Conservation (phyloP, 192 early-diverging fungal genomes). For the Mortierella alpina region DNA sequence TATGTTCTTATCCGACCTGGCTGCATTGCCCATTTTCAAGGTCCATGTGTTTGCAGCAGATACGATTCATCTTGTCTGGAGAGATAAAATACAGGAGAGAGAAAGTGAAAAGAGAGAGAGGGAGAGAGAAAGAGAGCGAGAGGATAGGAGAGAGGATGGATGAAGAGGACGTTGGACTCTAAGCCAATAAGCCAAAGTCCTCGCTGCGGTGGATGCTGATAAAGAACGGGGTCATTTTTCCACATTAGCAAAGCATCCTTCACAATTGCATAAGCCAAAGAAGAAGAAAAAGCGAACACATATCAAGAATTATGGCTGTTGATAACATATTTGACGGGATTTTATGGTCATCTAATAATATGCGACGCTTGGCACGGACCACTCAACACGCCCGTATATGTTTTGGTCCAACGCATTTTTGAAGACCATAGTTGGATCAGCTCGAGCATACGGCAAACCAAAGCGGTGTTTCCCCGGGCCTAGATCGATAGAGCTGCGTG, state of each 20-base stretch:
- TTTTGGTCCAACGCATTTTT: slow-evolving; percentile 33
- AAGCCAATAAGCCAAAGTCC: too few species aligned
- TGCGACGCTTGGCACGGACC: slow-evolving; percentile 19
- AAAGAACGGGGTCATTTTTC: too few species aligned
- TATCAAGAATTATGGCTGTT: not conserved
- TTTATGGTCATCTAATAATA: slow-evolving; percentile 1
- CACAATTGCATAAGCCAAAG: not conserved
- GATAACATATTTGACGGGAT: not conserved
- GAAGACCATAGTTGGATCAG: slow-evolving; percentile 35
- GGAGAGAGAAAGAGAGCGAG: not conserved
- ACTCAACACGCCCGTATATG: slow-evolving; percentile 26
- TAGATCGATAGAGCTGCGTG: slow-evolving; percentile 26
- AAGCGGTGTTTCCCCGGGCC: not conserved
- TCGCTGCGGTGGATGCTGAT: not conserved
- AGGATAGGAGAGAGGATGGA: not conserved
- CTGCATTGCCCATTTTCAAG: too few species aligned
- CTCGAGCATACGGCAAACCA: slow-evolving; percentile 6
- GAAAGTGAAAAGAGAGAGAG: not conserved
- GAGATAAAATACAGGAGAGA: not conserved
- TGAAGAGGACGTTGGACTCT: not conserved
- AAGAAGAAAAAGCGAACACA: not conserved
- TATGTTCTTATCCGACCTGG: too few species aligned
- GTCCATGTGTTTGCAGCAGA: too few species aligned
- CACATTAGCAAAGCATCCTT: not conserved
- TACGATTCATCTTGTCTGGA: too few species aligned